phyloP scores from a whole-genome alignment of 768 basidiomycete species.

The Rhizopogon salebrosus region DNA sequence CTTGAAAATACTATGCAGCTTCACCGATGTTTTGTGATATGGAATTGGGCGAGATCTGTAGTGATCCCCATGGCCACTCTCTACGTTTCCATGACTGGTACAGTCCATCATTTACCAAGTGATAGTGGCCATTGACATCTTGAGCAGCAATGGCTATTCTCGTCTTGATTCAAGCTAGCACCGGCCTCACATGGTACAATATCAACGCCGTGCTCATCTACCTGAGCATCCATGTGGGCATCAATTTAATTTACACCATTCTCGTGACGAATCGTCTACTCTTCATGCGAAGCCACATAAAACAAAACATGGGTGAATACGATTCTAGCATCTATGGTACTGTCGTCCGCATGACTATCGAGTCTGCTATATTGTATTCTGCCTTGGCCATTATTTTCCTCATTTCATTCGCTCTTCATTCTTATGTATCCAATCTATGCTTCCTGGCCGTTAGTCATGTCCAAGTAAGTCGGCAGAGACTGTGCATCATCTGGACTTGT shows the following conservation, averaged over 20 bases:
- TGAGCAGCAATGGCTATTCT: conserved; percentile 13
- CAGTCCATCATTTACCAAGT: background rate
- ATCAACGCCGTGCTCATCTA: conserved; percentile 22
- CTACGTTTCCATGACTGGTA: conserved; percentile 12
- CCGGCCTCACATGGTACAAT: conserved; percentile 14
- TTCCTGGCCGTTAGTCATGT: no score
- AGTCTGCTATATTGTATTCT: conserved; percentile 22
- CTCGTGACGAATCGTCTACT: conserved; percentile 28
- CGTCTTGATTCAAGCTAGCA: conserved; percentile 12
- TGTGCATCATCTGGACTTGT: no score
- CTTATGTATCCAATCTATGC: no score
- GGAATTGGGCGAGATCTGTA: conserved; percentile 9
- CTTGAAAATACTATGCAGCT: background rate
- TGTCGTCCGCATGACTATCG: conserved; percentile 24
- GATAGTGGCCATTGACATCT: background rate
- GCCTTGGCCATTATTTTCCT: conserved; percentile 21
- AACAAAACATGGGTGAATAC: background rate
- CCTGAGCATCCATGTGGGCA: conserved; percentile 22
- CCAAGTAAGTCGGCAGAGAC: background rate
- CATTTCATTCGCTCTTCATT: conserved; percentile 11
- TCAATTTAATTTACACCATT: conserved; percentile 28
- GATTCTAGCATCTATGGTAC: conserved; percentile 15
- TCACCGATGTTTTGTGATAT: conserved; percentile 12
- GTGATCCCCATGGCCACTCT: conserved; percentile 12
- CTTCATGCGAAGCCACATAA: conserved; percentile 12